Evolutionary conservation across 805 yeast genomes (phyloP).

Genomic region (Metschnikowia hibisci): DNA sequence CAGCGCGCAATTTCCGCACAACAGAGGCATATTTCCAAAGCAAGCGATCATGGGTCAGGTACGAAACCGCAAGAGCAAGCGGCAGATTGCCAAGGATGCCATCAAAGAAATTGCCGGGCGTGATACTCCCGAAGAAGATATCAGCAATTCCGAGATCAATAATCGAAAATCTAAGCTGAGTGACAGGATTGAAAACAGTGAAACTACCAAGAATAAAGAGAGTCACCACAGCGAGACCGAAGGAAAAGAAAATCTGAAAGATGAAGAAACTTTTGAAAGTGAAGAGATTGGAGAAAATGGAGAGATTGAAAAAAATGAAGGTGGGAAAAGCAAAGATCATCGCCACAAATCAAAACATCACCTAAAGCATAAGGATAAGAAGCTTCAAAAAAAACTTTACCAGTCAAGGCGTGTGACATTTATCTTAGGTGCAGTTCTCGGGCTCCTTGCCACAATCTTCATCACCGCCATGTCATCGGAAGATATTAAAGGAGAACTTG

Average conservation of each 20-base stretch:
- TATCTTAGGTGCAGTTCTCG: slow-evolving; percentile 68
- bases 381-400: slow-evolving; percentile 23
- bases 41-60: slow-evolving; percentile 1
- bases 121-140: neutral
- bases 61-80: slow-evolving; percentile 6
- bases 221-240: no score
- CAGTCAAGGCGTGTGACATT: slow-evolving; percentile 60
- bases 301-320: neutral
- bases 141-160: neutral
- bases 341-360: neutral
- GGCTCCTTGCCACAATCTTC: slow-evolving; percentile 60
- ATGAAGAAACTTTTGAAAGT: no score
- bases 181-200: neutral
- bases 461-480: slow-evolving; percentile 43
- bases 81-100: neutral
- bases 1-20: no score
- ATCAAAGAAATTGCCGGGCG: neutral
- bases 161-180: neutral
- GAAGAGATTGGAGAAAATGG: neutral
- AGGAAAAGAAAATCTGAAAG: no score
- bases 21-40: neutral
- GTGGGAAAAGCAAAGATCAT: neutral
- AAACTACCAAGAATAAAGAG: no score
- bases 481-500: slow-evolving; percentile 43
- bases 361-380: slow-evolving; percentile 2